Evolutionary conservation across 1,284 basidiomycete species (phyloP), one percentile per base, ranked within the genome.

Genomic region (Mycena sp.): DNA sequence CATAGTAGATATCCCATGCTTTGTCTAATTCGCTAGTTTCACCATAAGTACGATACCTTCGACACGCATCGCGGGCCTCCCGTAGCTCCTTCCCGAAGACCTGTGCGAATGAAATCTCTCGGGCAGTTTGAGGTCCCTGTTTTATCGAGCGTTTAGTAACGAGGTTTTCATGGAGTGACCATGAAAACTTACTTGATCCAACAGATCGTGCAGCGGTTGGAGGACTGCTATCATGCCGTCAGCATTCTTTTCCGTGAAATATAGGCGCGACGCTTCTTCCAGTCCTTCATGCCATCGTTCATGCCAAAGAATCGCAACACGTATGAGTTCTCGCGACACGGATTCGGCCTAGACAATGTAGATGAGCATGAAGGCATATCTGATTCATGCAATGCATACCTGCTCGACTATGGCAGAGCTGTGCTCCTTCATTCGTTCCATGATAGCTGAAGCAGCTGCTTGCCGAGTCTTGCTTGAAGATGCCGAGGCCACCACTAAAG

Each of bases 1-100:
- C 90, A 73, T 98, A 99, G 79, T 99, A 99, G 29, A 99, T 94
- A 73, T 99, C 98, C 98, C 98, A 99, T n/a, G 98, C 98, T 75
- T 95, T 95, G 74, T 99, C 98, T 59, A 99, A 82, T 73, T 99
- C 96, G 61, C 88, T 89, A 61, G 89, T 87, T 74, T 99, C 96
- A 38, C 94, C 93, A 72, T 94, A 94, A 40, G 89, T 86, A 43
- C 92, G 89, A 83, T 94, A 99, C 44, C 95, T 85, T 56, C 90
- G 85, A 70, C 95, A 95, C 48, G 94, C 95, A 73, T 98, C 95
- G 40, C 95, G 87, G n/a, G 98, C 98, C 72, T 98, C 96, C 43
- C 89, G 89, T 35, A 99, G 84, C 72, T 99, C 98, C 56, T 95
- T 87, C 4, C 96, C 96, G 74, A 98, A 99, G 4, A 92, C 93